Evolutionary conservation across 192 early-diverging fungal species (phyloP).

Genomic region (Podila verticillata): DNA sequence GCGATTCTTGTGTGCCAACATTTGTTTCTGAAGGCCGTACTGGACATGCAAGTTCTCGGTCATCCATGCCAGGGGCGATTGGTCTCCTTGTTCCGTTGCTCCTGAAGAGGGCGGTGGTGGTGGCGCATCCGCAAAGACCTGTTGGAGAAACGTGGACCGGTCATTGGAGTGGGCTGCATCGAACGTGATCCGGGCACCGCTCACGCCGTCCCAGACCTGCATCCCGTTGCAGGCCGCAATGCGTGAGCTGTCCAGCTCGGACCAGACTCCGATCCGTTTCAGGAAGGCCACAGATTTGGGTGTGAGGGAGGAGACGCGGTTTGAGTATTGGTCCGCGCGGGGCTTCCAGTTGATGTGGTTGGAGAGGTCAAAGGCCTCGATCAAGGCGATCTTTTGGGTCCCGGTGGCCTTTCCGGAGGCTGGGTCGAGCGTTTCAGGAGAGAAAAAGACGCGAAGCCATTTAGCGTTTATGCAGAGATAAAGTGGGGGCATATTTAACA

Average conservation of each 20-base stretch:
- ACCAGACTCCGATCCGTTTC: conserved; percentile 72
- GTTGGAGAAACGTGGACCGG: conserved; percentile 20
- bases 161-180: conserved; percentile 54
- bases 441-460: neutral
- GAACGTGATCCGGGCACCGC: conserved; percentile 72
- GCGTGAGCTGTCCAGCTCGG: conserved; percentile 65
- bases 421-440: conserved; percentile 12
- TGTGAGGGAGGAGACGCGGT: conserved; percentile 87
- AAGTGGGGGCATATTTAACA: too few species aligned
- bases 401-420: conserved; percentile 41
- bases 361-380: conserved; percentile 82
- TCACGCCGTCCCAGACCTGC: conserved; percentile 84
- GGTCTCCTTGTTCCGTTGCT: conserved; percentile 3
- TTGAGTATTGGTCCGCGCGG: conserved; percentile 69
- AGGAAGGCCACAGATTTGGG: conserved; percentile 71
- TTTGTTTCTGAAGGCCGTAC: conserved; percentile 66
- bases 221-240: conserved; percentile 73
- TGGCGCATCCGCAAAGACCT: conserved; percentile 18
- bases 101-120: conserved; percentile 9
- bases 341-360: conserved; percentile 64
- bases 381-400: conserved; percentile 71
- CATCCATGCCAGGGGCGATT: conserved; percentile 78
- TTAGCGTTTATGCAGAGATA: neutral
- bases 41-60: conserved; percentile 90
- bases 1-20: conserved; percentile 41